Evolutionary conservation across 73 alveolate genomes (phyloP), one percentile per base, ranked within the genome.

Genomic region (Blepharisma japonicum): DNA sequence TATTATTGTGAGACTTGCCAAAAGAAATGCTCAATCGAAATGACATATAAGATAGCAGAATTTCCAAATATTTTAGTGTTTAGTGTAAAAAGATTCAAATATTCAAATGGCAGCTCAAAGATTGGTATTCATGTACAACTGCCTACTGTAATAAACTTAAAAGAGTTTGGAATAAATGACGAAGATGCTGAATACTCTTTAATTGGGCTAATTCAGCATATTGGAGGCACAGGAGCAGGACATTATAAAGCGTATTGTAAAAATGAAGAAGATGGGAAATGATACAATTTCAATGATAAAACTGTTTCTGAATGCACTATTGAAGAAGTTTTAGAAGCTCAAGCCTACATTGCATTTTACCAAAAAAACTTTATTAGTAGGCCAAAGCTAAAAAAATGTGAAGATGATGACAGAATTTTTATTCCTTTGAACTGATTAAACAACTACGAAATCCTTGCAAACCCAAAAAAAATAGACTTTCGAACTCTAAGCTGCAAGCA

Each of bases 181-280:
- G 11, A n/a, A 14, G 46, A n/a, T 14, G 74, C 74, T 5, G 39
- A 18, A 14, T 61, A 61, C 23, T 1, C n/a, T 0, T 25, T 61
- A 18, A 14, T 14, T 5, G 74, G 47, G 47, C 38, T 61, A 1
- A 61, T 61, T 61, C 47, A 61, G 14, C 74, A 61, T 61, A 9
- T 2, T 61, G 74, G 74, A 61, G 38, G 14, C 14, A 25, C 23
- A 9, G 23, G 46, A 14, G 14, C 23, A 25, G 74, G 74, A 25
- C 74, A 61, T 61, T 61, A 61, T 61, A 61, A 61, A 61, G 14
- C 47, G 2, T 61, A 61, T 61, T 61, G 74, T 39, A 61, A 61
- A 61, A 61, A 61, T 61, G 47, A 61, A 14, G 18, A 14, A 39
- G 74, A 61, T 61, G 46, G 23, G 18, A 61, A 61, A 39, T 61